Percentiles rank a stretch among this genome's conserved stretches.
These are phyloP conservation scores for Alternaria triticimaculans DNA, from an alignment of 2,329 filamentous ascomycete genomes.

Conservation along the genomic window DNA sequence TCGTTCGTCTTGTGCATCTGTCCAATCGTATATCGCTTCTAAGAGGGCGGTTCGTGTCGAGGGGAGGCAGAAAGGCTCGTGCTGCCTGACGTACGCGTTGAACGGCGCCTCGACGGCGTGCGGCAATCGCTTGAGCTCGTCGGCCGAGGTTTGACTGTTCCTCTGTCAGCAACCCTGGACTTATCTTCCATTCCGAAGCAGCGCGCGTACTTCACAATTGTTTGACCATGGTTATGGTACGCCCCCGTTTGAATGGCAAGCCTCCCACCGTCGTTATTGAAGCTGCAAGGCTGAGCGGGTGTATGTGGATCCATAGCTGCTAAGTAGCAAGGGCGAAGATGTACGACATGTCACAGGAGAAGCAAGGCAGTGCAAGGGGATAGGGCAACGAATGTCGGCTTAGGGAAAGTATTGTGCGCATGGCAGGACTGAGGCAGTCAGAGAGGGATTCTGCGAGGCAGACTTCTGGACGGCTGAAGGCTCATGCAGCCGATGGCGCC, in stretches of 20 bases:
- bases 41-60: slow-evolving; percentile 34
- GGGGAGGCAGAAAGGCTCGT: slow-evolving; percentile 28
- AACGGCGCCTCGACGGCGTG: slow-evolving; percentile 23
- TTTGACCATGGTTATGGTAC: neutral
- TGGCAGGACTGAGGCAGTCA: neutral
- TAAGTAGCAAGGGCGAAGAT: too few species aligned
- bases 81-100: slow-evolving; percentile 27
- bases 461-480: neutral
- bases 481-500: neutral
- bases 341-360: too few species aligned
- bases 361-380: neutral
- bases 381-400: neutral
- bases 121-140: neutral
- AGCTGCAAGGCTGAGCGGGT: neutral
- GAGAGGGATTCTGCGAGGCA: neutral
- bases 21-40: slow-evolving; percentile 29
- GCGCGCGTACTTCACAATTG: neutral
- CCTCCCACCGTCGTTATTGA: neutral
- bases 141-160: neutral
- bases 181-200: too few species aligned
- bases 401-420: neutral
- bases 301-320: neutral
- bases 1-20: slow-evolving; percentile 12
- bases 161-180: too few species aligned
- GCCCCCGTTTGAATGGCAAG: neutral